Evolutionary conservation across 306 rosid species (phyloP), one percentile per base, ranked within the genome.

Genomic region (Malus asiatica): DNA sequence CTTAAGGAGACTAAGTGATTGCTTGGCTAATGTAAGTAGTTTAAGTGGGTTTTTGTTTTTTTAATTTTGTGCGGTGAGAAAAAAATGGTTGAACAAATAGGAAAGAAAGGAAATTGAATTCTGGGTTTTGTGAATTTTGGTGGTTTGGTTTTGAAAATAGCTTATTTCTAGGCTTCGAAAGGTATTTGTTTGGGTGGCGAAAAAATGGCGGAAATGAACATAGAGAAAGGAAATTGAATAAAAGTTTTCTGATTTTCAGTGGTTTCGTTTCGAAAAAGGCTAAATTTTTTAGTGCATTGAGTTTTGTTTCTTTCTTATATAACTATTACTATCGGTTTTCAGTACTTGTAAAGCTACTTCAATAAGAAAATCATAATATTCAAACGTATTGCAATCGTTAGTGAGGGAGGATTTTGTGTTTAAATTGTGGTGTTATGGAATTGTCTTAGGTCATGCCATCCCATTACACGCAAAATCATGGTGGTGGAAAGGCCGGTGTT

Each of bases 401-500:
- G 19, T 20, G 8, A 27, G 27, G 20, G 7, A 27, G 27, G 20
- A 22, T 4, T 45, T 70, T 13, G 48, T 20, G 74, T 48, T 29
- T 70, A 4, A 51, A 19, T 16, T 66, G n/a, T 27, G 33, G 57
- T 67, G 33, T 6, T 53, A 12, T 76, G 71, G 12, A 18, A 22
- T 66, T 62, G 35, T 77, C 18, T 60, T 81, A 93, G 98, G 89
- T 91, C 29, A 79, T 84, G 76, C 89, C 79, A 4, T 91, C 95
- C 11, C 97, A 90, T 77, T 95, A 74, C 83, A 95, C 98, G 2
- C 98, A 95, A 71, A 87, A 84, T 66, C 83, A 79, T 25, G 79
- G 74, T 4, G 96, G 96, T 8, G 89, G 88, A 60, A 87, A 82
- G 80, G 95, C 93, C 0, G 76, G 88, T 33, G 98, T 92, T 46